Base-by-base conservation (phyloP, 805 yeast genomes). In the Candida yuanshanica region DNA sequence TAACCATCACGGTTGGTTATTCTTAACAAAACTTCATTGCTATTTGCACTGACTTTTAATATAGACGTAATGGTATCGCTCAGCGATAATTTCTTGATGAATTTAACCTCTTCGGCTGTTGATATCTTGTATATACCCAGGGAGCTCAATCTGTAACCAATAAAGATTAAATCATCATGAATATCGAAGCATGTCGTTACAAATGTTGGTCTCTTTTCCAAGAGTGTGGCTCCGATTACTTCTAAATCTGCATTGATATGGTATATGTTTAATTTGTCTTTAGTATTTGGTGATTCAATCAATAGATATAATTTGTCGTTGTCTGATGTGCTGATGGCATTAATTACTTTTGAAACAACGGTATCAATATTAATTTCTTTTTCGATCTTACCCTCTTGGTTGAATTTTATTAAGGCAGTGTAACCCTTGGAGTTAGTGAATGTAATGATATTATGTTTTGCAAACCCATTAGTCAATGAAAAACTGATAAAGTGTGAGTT, bases 81-180 rank as follows among this genome's bases (percentile, higher is more conserved):
- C 3, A 74, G 65, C 4, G 74, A 68, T 11, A 81, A 48, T 49
- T 75, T 79, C 51, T 70, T 75, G 25, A 66, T 55, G 18, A 59
- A 45, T 9, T 42, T 48, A 2, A 61, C 44, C 31, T 55, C 51
- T 11, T 52, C 49, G 5, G 45, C 42, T 12, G 57, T 45, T 0
- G 43, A 34, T 17, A 79, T 50, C 35, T 72, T 66, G 50, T 75
- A 84, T 1, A 81, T 56, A 2, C 81, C 77, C 4, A 88, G 31
- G 0, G 85, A 75, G 13, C 87, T 84, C 52, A 73, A 77, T 46
- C 95, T 66, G 4, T 93, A 83, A 0, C 93, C 95, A 16, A 88
- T 60, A 14, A 83, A 52, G 2, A 86, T 52, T 59, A 67, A 64
- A 16, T 62, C 48, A 2, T 56, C 44, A 47, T 73, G 77, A 27